Conservation (phyloP, 2,329 filamentous ascomycete species). For the Sporothrix curviconia region DNA sequence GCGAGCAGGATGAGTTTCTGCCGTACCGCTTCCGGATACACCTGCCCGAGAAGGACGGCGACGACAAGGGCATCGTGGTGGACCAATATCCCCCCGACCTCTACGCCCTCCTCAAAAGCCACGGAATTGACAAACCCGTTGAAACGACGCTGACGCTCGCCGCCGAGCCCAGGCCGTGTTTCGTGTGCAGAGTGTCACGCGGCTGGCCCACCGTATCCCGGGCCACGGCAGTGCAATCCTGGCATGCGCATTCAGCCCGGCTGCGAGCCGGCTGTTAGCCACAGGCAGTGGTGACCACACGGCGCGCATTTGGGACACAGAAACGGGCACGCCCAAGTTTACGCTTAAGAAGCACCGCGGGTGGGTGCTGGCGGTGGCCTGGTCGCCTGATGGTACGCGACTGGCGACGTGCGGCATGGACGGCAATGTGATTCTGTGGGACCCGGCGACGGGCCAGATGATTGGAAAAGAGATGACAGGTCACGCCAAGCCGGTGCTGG, state of each 20-base stretch:
- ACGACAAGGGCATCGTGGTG: conserved; percentile 32
- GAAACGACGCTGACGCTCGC: conserved; percentile 47
- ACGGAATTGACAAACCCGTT: conserved; percentile 53
- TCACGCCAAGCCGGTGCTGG: conserved; percentile 84
- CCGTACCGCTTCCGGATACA: conserved; percentile 57
- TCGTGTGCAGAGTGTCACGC: conserved; percentile 82
- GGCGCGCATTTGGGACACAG: conserved; percentile 88
- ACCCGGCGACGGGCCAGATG: conserved; percentile 71
- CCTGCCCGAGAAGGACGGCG: conserved; percentile 39
- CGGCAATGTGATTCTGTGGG: conserved; percentile 84
- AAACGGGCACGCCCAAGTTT: conserved; percentile 81
- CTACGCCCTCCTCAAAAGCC: conserved; percentile 45
- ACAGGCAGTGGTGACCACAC: conserved; percentile 89
- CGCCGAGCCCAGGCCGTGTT: conserved; percentile 85
- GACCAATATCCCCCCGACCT: conserved; percentile 52
- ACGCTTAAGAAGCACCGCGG: conserved; percentile 82
- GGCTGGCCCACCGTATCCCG: conserved; percentile 80
- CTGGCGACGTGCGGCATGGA: conserved; percentile 92
- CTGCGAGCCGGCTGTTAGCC: conserved; percentile 67
- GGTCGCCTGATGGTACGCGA: conserved; percentile 73
- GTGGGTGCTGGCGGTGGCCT: conserved; percentile 84
- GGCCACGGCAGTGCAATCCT: conserved; percentile 91
- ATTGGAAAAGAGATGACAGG: conserved; percentile 70
- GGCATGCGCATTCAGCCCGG: conserved; percentile 76
- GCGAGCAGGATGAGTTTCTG: conserved; percentile 53